A percentile compares a stretch with the other conserved stretches of the same genome.
Evolutionary conservation across 768 basidiomycete species (phyloP).

Genomic region (Sporobolomyces pararoseus): DNA sequence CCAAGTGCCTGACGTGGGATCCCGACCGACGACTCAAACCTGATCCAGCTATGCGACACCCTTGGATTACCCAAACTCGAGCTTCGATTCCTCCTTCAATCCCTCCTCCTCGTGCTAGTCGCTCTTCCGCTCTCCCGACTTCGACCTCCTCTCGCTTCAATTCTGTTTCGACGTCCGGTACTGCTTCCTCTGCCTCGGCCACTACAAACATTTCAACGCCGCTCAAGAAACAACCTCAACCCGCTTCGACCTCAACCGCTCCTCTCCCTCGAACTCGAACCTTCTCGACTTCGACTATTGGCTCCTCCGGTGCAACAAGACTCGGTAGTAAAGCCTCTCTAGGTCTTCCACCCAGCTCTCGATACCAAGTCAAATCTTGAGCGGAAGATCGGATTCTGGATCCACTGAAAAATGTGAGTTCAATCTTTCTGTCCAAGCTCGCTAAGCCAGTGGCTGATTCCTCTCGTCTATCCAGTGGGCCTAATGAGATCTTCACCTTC

Average conservation of each 20-base stretch:
- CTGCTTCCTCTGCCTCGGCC: slow-evolving; percentile 3
- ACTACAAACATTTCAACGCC: slow-evolving; percentile 37
- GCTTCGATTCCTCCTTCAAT: neutral
- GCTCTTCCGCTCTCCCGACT: neutral
- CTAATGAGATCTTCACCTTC: no score
- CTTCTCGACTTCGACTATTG: slow-evolving; percentile 2
- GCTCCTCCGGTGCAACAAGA: neutral
- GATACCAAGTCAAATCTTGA: slow-evolving; percentile 30
- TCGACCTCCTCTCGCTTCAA: slow-evolving; percentile 11
- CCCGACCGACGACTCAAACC: slow-evolving; percentile 94
- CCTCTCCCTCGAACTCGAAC: slow-evolving; percentile 29
- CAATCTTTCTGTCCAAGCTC: no score
- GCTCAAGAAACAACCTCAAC: slow-evolving; percentile 23
- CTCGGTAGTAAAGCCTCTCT: slow-evolving; percentile 18
- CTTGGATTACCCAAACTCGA: slow-evolving; percentile 12
- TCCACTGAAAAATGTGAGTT: no score
- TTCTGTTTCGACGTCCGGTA: neutral
- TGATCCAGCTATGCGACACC: slow-evolving; percentile 74
- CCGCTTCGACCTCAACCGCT: slow-evolving; percentile 18
- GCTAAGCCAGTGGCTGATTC: no score
- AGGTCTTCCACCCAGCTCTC: slow-evolving; percentile 13
- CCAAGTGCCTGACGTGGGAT: slow-evolving; percentile 97
- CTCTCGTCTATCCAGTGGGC: no score
- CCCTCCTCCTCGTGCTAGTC: slow-evolving; percentile 11
- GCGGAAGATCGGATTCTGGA: no score